These are phyloP conservation scores for Leucocoprinus birnbaumii DNA, from an alignment of 768 basidiomycete species.

Conservation along the genomic window DNA sequence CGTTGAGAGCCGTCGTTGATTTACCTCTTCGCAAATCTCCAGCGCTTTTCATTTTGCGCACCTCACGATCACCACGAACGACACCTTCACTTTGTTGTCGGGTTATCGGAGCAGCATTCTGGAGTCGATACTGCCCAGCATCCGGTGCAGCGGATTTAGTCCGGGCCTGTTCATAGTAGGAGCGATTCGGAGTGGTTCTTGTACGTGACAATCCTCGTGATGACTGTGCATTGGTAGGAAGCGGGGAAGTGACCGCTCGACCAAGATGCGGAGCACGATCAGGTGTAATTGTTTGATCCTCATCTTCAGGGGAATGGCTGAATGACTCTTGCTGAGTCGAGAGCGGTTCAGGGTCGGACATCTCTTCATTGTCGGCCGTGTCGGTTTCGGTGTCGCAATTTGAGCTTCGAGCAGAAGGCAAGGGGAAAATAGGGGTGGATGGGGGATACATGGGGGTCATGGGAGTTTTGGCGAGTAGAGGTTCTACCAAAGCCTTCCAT, in stretches of 20 bases:
- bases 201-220: conserved; percentile 61
- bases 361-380: conserved; percentile 51
- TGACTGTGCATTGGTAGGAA: conserved; percentile 23
- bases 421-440: conserved; percentile 59
- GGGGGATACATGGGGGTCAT: conserved; percentile 62
- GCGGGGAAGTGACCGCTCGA: conserved; percentile 50
- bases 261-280: conserved; percentile 52
- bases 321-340: conserved; percentile 29
- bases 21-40: conserved; percentile 65
- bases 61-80: conserved; percentile 50
- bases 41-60: conserved; percentile 85
- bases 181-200: conserved; percentile 70
- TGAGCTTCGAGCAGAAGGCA: conserved; percentile 39
- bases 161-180: conserved; percentile 44
- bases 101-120: conserved; percentile 10
- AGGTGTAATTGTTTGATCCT: conserved; percentile 75
- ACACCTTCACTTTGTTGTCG: conserved; percentile 35
- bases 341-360: conserved; percentile 53
- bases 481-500: conserved; percentile 87
- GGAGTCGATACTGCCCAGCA: neutral
- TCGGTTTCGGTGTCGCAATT: conserved; percentile 41
- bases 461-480: conserved; percentile 66
- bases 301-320: conserved; percentile 45
- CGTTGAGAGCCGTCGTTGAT: conserved; percentile 25
- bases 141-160: conserved; percentile 24